Evolutionary conservation across 148 eudicot species (phyloP).

Genomic region (Silene uniflora): DNA sequence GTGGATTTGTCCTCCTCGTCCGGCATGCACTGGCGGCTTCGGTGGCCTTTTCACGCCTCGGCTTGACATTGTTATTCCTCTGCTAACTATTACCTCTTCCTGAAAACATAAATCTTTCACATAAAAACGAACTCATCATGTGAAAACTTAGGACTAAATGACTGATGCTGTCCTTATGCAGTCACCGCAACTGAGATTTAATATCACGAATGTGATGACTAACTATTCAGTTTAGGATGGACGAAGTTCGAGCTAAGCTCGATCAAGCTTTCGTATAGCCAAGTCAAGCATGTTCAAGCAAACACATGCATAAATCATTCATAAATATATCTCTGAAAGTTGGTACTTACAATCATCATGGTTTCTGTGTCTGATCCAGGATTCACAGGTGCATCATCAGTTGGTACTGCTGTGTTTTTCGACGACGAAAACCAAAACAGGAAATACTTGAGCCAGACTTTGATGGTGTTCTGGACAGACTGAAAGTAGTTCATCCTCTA

Average conservation of each 20-base stretch:
- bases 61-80: not conserved
- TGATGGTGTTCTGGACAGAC: conserved; percentile 16
- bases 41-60: conserved; percentile 8
- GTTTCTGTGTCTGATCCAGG: not conserved
- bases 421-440: conserved; percentile 18
- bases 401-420: not conserved
- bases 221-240: not conserved
- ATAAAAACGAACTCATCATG: not conserved
- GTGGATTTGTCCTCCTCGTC: conserved; percentile 27
- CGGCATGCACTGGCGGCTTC: conserved; percentile 5
- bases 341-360: conserved; percentile 20
- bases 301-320: not conserved
- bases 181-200: too few species aligned
- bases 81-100: conserved; percentile 5
- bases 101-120: not conserved
- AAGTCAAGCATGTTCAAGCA: not conserved
- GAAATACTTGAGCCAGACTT: conserved; percentile 14
- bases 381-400: not conserved
- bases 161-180: too few species aligned
- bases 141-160: too few species aligned
- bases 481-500: conserved; percentile 15
- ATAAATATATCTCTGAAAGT: not conserved
- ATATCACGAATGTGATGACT: too few species aligned
- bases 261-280: not conserved
- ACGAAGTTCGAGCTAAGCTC: not conserved